Evolutionary conservation across 1,139 yeast species (phyloP), one percentile per base, ranked within the genome.

Genomic region (Lodderomyces oxycetoniae): DNA sequence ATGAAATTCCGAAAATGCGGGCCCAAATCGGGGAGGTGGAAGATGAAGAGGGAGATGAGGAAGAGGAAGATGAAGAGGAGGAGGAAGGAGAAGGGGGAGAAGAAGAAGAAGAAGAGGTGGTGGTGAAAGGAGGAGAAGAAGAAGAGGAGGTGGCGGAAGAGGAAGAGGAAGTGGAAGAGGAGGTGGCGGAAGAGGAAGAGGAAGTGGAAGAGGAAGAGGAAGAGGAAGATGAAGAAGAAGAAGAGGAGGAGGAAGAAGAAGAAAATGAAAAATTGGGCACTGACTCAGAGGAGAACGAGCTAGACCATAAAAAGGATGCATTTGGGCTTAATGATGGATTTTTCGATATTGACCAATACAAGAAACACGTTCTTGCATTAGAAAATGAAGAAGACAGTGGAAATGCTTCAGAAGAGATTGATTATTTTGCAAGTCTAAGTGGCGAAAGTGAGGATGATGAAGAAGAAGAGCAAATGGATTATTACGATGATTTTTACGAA

Each of bases 331-430:
- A 89, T 50, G 95, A 87, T 50, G 86, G 78, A 7, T 82, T 89
- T 46, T 91, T 91, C 54, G 79, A 87, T 41, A 76, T 91, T 26
- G 95, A 87, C 44, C 84, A 82, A 31, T 89, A 85, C 62, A 85
- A 88, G 56, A 79, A 76, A 51, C 95, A 88, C 54, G 78, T 87
- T 5, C 56, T 85, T 31, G 86, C 78, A 3, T 71, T 81, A 49
- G 96, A 87, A 50, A 61, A 72, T n/a, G 61, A 25, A 6, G 68
- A 61, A 11, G 74, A 67, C n/a, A 57, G 55, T 7, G 64, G 63
- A n/a, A 59, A 58, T 14, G 71, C 63, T 13, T 78, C 68, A 15
- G 77, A 70, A 24, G 79, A 76, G 14, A 66, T 86, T 38, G 89
- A 85, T 50, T 72, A 68, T 47, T 81, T 79, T 53, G 81, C 66